Percentiles rank a stretch among this genome's conserved stretches.
Evolutionary conservation across 176 grass and related monocot species (phyloP).

Genomic region (Saccharum spontaneum): DNA sequence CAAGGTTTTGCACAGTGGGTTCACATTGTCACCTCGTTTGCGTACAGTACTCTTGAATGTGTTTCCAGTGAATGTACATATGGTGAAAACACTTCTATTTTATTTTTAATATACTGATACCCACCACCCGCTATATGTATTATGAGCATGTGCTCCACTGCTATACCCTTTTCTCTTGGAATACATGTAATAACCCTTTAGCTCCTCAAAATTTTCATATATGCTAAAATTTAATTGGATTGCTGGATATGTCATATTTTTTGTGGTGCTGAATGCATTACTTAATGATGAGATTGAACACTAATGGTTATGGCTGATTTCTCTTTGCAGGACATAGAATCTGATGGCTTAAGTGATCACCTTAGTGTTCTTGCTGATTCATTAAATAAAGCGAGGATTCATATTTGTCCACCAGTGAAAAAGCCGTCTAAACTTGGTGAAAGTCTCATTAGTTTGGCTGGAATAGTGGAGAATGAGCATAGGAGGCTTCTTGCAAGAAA

Average conservation of each 20-base stretch:
- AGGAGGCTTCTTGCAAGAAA: conserved; percentile 93
- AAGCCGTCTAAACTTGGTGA: conserved; percentile 65
- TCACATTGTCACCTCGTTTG: background rate
- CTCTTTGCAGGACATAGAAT: conserved; percentile 73
- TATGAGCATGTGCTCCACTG: background rate
- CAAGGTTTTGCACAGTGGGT: background rate
- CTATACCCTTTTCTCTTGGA: background rate
- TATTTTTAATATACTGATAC: background rate
- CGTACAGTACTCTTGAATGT: background rate
- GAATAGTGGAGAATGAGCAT: conserved; percentile 86
- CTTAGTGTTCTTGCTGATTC: conserved; percentile 65
- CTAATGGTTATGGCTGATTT: background rate
- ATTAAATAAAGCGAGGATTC: conserved; percentile 72
- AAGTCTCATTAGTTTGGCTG: conserved; percentile 49
- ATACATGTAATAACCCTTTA: background rate
- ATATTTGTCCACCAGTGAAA: conserved; percentile 57
- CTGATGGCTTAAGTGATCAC: conserved; percentile 70
- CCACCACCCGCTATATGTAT: background rate
- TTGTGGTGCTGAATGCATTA: background rate
- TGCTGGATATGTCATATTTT: background rate
- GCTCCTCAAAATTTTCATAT: background rate
- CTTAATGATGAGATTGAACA: background rate
- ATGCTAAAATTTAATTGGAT: background rate
- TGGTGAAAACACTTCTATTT: background rate
- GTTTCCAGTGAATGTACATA: background rate